Base-by-base conservation (phyloP, 257 asterid species). In the Jasminum sambac region DNA sequence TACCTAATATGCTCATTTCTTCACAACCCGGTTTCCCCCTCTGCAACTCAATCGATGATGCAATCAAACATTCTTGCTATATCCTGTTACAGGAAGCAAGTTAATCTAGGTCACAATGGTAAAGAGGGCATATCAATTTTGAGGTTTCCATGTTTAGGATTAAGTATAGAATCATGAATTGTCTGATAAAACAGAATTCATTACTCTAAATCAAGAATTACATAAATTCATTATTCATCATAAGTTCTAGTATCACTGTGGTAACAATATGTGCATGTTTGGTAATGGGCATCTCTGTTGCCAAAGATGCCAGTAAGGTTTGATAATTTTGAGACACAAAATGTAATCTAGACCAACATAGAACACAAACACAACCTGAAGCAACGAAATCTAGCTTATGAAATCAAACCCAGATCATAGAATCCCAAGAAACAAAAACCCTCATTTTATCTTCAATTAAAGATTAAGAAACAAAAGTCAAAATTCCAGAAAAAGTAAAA, bases 401-500 rank as follows among this genome's bases (percentile, higher is more conserved):
- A 40, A 30, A 30, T 30, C 36, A 30, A 30, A 30, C 34, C 57
- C 39, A 60, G 43, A 73, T 68, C 71, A 69, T 38, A 17, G 68
- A 73, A 65, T 34, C 61, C 41, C 41, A 37, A 66, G 17, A 71
- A 14, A 25, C 6, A 43, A 11, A 70, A 67, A 67, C 70, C 85
- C 82, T 68, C 78, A 43, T 63, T 2, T 43, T 65, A 62, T 59
- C 68, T 59, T 72, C 65, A 73, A 69, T 60, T 26, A 14, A 64
- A 77, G 21, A 68, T 38, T n/a, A 61, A 78, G 76, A 50, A 63
- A 63, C 68, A 41, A 30, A 30, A 30, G 36, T 30, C 36, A 30
- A 30, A 30, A 70, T 12, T 34, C 77, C n/a, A 4, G 83, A 74
- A 57, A 78, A 81, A 78, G 79, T 75, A 79, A 13, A 84, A 82